Percentiles rank a stretch among this genome's conserved stretches.
Conservation (phyloP, 177 flowering plant species). For the Vitis hybrid region DNA sequence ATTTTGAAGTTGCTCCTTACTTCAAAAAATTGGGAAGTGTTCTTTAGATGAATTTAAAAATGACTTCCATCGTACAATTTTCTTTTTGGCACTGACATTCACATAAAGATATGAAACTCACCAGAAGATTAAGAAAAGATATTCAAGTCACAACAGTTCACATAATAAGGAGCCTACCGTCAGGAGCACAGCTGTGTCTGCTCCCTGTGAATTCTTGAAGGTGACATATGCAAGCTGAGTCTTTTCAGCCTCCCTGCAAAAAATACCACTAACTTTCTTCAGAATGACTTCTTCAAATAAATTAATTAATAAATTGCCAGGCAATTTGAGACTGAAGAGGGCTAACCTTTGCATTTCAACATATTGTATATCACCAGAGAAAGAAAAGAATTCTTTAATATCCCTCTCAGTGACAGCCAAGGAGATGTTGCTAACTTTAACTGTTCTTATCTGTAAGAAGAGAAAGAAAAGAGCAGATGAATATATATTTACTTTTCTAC, state of each 20-base stretch:
- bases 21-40: too few species aligned
- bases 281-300: background rate
- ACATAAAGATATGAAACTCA: too few species aligned
- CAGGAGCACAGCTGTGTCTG: slow-evolving; percentile 70
- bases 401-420: slow-evolving; percentile 49
- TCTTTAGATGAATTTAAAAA: too few species aligned
- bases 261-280: slow-evolving; percentile 3
- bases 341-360: slow-evolving; percentile 70
- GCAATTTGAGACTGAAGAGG: background rate
- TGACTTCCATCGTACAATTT: too few species aligned
- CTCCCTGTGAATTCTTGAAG: slow-evolving; percentile 74
- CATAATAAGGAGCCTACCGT: slow-evolving; percentile 38
- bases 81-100: too few species aligned
- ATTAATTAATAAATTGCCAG: background rate
- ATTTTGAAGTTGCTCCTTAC: too few species aligned
- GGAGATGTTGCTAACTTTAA: slow-evolving; percentile 70
- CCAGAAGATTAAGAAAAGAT: background rate
- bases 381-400: slow-evolving; percentile 72
- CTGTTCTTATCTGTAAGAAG: slow-evolving; percentile 57
- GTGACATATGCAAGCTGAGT: slow-evolving; percentile 77
- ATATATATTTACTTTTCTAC: background rate
- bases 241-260: slow-evolving; percentile 48
- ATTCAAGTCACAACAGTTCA: background rate
- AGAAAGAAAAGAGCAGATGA: background rate
- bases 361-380: slow-evolving; percentile 70